A percentile compares a stretch with the other conserved stretches of the same genome.
These are phyloP conservation scores for Xylaria hypoxylon DNA, from an alignment of 2,329 filamentous ascomycete species.

Conservation along the genomic window DNA sequence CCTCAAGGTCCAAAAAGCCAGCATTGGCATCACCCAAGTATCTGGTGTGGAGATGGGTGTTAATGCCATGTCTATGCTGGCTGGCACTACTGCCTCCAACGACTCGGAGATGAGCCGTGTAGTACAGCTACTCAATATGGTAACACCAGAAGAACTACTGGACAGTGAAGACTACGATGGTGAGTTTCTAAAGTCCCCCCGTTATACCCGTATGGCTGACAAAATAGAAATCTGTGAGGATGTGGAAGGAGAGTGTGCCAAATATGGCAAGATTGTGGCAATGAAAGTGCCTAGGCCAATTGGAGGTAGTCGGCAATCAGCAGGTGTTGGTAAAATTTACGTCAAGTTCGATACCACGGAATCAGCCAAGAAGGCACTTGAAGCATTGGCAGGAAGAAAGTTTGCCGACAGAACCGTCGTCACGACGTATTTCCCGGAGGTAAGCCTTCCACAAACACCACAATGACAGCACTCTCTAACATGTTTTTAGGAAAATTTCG, in stretches of 20 bases:
- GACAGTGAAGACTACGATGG: conserved; percentile 96
- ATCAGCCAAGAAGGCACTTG: conserved; percentile 84
- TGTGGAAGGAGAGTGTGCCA: conserved; percentile 90
- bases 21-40: conserved; percentile 93
- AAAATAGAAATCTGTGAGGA: conserved; percentile 92
- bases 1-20: conserved; percentile 88
- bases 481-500: conserved; percentile 84
- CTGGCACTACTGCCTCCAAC: conserved; percentile 79
- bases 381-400: conserved; percentile 91
- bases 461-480: conserved; percentile 49
- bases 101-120: conserved; percentile 86
- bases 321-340: conserved; percentile 97
- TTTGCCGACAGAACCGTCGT: conserved; percentile 97
- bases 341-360: conserved; percentile 89
- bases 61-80: conserved; percentile 97
- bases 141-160: conserved; percentile 93
- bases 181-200: conserved; percentile 55
- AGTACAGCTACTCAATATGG: conserved; percentile 96
- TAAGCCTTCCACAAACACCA: conserved; percentile 53
- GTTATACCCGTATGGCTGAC: conserved; percentile 52
- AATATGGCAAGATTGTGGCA: conserved; percentile 87
- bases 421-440: conserved; percentile 95
- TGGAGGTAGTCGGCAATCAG: conserved; percentile 83
- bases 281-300: conserved; percentile 92
- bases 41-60: conserved; percentile 94